phyloP scores from a whole-genome alignment of 345 rosid genomes.

The Citrus reticulata region DNA sequence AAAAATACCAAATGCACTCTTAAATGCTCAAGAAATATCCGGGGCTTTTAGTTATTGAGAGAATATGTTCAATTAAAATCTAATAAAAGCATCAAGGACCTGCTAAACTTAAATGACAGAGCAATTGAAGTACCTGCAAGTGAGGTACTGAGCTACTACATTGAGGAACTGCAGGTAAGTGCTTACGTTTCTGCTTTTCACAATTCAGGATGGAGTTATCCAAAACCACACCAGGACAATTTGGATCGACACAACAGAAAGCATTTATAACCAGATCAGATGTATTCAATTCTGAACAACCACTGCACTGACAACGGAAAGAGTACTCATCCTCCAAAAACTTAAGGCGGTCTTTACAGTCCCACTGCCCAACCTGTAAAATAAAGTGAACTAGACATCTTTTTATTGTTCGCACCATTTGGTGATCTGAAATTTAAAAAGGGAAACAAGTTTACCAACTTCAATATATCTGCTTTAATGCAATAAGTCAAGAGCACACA shows the following conservation, averaged over 20 bases:
- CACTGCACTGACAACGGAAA: slow-evolving; percentile 61
- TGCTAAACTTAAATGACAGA: slow-evolving; percentile 3
- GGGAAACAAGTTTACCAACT: too few species aligned
- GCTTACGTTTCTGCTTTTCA: slow-evolving; percentile 39
- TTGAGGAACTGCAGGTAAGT: slow-evolving; percentile 13
- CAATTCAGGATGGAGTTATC: slow-evolving; percentile 28
- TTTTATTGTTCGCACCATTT: not conserved
- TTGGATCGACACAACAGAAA: slow-evolving; percentile 47
- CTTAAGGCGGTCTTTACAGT: slow-evolving; percentile 58
- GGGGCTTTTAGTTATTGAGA: not conserved
- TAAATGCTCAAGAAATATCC: not conserved
- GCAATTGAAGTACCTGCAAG: slow-evolving; percentile 36
- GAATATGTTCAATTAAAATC: not conserved
- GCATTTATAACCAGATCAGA: slow-evolving; percentile 70
- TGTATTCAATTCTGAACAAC: slow-evolving; percentile 61
- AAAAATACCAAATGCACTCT: too few species aligned
- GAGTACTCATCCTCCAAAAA: slow-evolving; percentile 72
- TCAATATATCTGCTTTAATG: too few species aligned
- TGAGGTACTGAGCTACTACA: slow-evolving; percentile 24
- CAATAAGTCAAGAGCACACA: not conserved
- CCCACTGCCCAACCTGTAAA: slow-evolving; percentile 76
- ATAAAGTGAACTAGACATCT: not conserved
- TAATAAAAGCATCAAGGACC: not conserved
- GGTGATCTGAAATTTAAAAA: not conserved
- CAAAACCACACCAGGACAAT: slow-evolving; percentile 68